Conservation (phyloP, 1,284 basidiomycete species). For the Leccinum pallidistipes region DNA sequence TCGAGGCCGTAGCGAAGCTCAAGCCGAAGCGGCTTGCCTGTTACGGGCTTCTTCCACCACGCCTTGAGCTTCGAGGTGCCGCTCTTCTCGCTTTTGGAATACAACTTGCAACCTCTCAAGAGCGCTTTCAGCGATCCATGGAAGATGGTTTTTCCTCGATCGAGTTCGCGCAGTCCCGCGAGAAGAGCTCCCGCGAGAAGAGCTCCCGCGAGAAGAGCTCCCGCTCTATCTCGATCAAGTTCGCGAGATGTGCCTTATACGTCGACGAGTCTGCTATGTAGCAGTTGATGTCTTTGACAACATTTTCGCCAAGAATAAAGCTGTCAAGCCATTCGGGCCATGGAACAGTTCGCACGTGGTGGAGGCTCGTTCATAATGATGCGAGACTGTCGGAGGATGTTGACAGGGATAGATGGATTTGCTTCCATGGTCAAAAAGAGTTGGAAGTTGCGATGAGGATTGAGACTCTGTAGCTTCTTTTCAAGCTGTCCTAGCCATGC, state of each 20-base stretch:
- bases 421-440: slow-evolving; percentile 97
- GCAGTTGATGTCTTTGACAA: too few species aligned
- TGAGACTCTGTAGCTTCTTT: slow-evolving; percentile 93
- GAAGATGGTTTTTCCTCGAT: slow-evolving; percentile 34
- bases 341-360: slow-evolving; percentile 45
- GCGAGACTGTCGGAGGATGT: slow-evolving; percentile 91
- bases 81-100: slow-evolving; percentile 35
- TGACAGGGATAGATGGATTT: slow-evolving; percentile 89
- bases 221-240: slow-evolving; percentile 41
- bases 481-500: slow-evolving; percentile 94
- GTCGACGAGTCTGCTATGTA: slow-evolving; percentile 32
- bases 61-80: slow-evolving; percentile 52
- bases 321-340: slow-evolving; percentile 42
- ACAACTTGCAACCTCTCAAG: slow-evolving; percentile 41
- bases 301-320: slow-evolving; percentile 27
- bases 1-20: slow-evolving; percentile 41
- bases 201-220: slow-evolving; percentile 22
- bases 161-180: slow-evolving; percentile 24
- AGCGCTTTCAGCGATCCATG: slow-evolving; percentile 38
- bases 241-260: slow-evolving; percentile 38
- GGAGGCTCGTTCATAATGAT: slow-evolving; percentile 98
- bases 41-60: slow-evolving; percentile 59
- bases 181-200: neutral
- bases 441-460: slow-evolving; percentile 87
- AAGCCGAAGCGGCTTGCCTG: slow-evolving; percentile 37